phyloP scores from a whole-genome alignment of 2,329 filamentous ascomycete species.

The Cladophialophora psammophila region DNA sequence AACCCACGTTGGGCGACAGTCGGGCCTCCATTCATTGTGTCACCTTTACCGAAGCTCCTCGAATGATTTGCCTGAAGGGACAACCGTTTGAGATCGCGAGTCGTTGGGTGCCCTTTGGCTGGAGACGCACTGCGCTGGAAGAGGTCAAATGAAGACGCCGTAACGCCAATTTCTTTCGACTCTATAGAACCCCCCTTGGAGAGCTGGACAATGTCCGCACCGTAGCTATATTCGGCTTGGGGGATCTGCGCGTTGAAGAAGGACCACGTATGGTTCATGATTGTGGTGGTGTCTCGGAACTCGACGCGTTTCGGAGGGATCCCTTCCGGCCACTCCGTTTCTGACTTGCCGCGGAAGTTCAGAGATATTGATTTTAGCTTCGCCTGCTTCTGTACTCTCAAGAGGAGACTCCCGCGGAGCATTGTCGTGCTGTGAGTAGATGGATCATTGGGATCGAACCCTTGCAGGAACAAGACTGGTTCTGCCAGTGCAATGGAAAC shows the following conservation, averaged over 20 bases:
- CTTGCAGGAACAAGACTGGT: conserved; percentile 58
- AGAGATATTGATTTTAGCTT: conserved; percentile 93
- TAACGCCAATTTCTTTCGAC: conserved; percentile 43
- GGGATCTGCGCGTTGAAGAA: conserved; percentile 82
- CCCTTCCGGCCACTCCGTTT: conserved; percentile 96
- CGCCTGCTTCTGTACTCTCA: conserved; percentile 84
- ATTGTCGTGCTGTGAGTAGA: conserved; percentile 77
- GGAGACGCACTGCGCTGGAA: conserved; percentile 54
- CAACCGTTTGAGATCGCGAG: conserved; percentile 68
- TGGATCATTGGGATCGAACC: conserved; percentile 56
- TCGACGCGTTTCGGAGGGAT: conserved; percentile 88
- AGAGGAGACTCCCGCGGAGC: conserved; percentile 79
- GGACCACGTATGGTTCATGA: conserved; percentile 86
- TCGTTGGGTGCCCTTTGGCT: conserved; percentile 49
- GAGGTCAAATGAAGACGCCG: conserved; percentile 51
- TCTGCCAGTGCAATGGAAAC: conserved; percentile 57
- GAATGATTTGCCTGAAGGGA: conserved; percentile 83
- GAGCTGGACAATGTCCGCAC: conserved; percentile 68
- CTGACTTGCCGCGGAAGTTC: conserved; percentile 82
- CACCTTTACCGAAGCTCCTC: conserved; percentile 83
- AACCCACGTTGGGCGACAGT: conserved; percentile 79
- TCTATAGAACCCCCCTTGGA: conserved; percentile 51
- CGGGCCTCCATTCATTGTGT: conserved; percentile 63
- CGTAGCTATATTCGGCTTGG: conserved; percentile 66
- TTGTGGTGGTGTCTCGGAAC: conserved; percentile 80